Conservation (phyloP, 495 filamentous ascomycete species). For the Glonium stellatum region DNA sequence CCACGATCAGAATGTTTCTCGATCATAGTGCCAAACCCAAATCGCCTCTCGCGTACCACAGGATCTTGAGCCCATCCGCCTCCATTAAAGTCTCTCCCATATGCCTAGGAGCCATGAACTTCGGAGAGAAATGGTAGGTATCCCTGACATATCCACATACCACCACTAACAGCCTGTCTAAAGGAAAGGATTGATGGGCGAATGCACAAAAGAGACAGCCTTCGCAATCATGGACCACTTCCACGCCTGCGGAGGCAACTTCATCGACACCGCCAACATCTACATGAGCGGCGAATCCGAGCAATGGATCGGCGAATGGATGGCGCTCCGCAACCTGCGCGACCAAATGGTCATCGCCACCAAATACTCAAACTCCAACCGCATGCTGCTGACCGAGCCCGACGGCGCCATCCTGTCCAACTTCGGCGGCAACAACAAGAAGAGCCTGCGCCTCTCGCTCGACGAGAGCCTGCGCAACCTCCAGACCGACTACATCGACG, state of each 20-base stretch:
- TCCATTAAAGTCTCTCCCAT: slow-evolving; percentile 53
- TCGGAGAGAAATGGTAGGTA: slow-evolving; percentile 48
- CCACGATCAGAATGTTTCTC: too few species aligned
- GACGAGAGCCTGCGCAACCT: slow-evolving; percentile 52
- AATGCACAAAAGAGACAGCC: slow-evolving; percentile 49
- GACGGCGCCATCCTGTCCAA: slow-evolving; percentile 6
- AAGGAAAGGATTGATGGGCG: slow-evolving; percentile 36
- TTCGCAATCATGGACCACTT: slow-evolving; percentile 57
- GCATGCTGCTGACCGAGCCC: background rate
- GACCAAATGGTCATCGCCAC: slow-evolving; percentile 66
- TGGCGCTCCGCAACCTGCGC: slow-evolving; percentile 46
- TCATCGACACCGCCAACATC: slow-evolving; percentile 57
- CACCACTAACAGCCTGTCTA: background rate
- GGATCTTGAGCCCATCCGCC: slow-evolving; percentile 48
- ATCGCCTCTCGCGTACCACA: slow-evolving; percentile 19
- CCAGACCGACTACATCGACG: slow-evolving; percentile 58
- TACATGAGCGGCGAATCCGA: slow-evolving; percentile 70
- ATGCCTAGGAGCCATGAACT: slow-evolving; percentile 52
- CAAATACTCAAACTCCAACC: slow-evolving; percentile 51
- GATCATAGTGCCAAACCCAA: too few species aligned
- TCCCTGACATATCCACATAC: slow-evolving; percentile 22
- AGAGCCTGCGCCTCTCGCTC: slow-evolving; percentile 49
- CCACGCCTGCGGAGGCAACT: slow-evolving; percentile 65
- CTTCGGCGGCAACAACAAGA: slow-evolving; percentile 41
- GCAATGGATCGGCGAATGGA: slow-evolving; percentile 71